A percentile compares a stretch with the other conserved stretches of the same genome.
Evolutionary conservation across 108 stramenopile genomes (phyloP).

Genomic region (Pseudonitzschia multiseries): DNA sequence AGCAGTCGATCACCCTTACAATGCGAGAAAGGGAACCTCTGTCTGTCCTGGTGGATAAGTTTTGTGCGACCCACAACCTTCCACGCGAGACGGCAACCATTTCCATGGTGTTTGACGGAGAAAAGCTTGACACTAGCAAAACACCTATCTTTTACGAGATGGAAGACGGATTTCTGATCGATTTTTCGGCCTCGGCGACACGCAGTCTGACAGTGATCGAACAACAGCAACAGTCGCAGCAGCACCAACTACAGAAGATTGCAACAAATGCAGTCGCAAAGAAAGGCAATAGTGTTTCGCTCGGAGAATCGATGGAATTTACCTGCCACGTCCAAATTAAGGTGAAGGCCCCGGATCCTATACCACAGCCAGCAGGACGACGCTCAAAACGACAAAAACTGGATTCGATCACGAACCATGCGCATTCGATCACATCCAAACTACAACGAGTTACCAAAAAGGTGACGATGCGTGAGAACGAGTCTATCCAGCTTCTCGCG

Average conservation of each 20-base stretch:
- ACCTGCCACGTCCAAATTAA: background rate
- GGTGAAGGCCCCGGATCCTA: background rate
- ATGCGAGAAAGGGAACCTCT: conserved; percentile 37
- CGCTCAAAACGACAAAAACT: background rate
- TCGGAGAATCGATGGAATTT: conserved; percentile 6
- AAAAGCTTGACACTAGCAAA: conserved; percentile 39
- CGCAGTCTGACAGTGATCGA: background rate
- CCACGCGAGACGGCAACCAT: conserved; percentile 18
- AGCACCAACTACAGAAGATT: background rate
- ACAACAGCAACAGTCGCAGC: background rate
- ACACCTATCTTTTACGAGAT: conserved; percentile 66
- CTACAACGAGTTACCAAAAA: conserved; percentile 7
- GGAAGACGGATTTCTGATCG: conserved; percentile 70
- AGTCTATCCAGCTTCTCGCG: background rate
- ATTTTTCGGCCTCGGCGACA: conserved; percentile 28
- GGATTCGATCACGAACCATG: background rate
- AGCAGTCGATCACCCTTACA: conserved; percentile 10
- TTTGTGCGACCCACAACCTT: conserved; percentile 25
- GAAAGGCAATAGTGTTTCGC: background rate
- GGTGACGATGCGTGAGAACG: background rate
- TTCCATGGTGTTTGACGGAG: conserved; percentile 50
- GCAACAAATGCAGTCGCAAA: background rate
- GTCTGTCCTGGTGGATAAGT: conserved; percentile 13
- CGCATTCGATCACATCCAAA: too few species aligned
- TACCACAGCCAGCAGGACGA: background rate